These are phyloP conservation scores for Podila epigama DNA, from an alignment of 192 early-diverging fungal species.

Conservation along the genomic window DNA sequence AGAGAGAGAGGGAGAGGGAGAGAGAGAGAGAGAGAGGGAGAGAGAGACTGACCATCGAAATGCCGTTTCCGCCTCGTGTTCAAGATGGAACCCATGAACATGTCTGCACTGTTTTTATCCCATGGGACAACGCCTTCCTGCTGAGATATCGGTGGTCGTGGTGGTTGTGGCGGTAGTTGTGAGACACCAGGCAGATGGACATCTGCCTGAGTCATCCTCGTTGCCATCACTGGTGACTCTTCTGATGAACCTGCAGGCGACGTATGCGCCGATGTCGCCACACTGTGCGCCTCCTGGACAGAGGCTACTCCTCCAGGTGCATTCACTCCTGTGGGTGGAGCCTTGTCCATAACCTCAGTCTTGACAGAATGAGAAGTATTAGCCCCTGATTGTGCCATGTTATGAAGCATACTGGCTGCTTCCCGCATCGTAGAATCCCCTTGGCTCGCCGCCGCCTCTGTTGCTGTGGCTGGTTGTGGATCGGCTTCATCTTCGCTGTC, in stretches of 20 bases:
- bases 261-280: slow-evolving; percentile 8
- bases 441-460: slow-evolving; percentile 12
- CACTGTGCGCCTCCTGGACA: slow-evolving; percentile 13
- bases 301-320: too few relatives aligned
- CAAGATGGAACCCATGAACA: slow-evolving; percentile 24
- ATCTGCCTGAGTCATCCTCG: slow-evolving; percentile 26
- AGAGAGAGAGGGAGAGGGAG: not conserved
- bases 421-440: slow-evolving; percentile 34
- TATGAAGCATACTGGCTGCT: slow-evolving; percentile 22
- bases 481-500: slow-evolving; percentile 53
- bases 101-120: slow-evolving; percentile 11
- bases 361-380: slow-evolving; percentile 20
- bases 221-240: slow-evolving; percentile 16
- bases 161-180: too few relatives aligned
- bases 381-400: slow-evolving; percentile 14
- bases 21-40: not conserved
- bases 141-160: not conserved
- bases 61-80: slow-evolving; percentile 37
- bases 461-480: not conserved
- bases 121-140: not conserved
- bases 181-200: too few relatives aligned
- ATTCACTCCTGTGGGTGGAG: slow-evolving; percentile 1
- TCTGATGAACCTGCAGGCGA: slow-evolving; percentile 28
- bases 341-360: slow-evolving; percentile 30
- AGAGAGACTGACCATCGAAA: slow-evolving; percentile 31